A percentile compares a stretch with the other conserved stretches of the same genome.
Evolutionary conservation across 2,329 filamentous ascomycete genomes (phyloP).

Genomic region (Teratosphaeriaceae sp.): DNA sequence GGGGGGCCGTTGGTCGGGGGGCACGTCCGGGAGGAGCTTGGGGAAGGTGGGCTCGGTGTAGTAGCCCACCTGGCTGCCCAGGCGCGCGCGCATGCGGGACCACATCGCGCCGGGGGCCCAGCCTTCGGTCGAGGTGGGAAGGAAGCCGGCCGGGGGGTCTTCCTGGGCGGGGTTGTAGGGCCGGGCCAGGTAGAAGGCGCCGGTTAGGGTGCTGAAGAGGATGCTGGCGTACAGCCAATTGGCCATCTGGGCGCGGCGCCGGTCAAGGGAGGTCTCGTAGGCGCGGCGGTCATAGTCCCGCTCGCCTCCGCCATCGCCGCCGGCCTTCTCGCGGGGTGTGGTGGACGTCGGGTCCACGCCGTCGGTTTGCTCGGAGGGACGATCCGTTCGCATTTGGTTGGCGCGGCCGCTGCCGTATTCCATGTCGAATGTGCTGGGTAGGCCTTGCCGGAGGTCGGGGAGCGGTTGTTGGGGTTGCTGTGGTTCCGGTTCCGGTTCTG

Average conservation of each 20-base stretch:
- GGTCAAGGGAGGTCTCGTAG: slow-evolving; percentile 87
- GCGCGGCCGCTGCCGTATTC: slow-evolving; percentile 51
- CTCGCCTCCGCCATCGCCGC: slow-evolving; percentile 48
- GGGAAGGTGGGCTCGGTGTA: slow-evolving; percentile 95
- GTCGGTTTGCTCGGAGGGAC: slow-evolving; percentile 24
- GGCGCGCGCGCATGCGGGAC: slow-evolving; percentile 68
- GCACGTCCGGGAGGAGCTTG: slow-evolving; percentile 77
- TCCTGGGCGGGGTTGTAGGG: slow-evolving; percentile 76
- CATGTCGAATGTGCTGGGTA: slow-evolving; percentile 80
- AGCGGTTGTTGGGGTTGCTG: slow-evolving; percentile 51
- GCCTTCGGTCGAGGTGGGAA: slow-evolving; percentile 67
- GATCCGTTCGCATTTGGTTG: no score
- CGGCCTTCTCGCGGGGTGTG: slow-evolving; percentile 31
- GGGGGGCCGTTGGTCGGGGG: slow-evolving; percentile 73
- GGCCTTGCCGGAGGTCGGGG: slow-evolving; percentile 88
- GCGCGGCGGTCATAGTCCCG: slow-evolving; percentile 67
- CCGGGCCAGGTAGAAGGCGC: slow-evolving; percentile 70
- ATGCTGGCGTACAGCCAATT: slow-evolving; percentile 67
- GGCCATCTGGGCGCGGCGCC: slow-evolving; percentile 67
- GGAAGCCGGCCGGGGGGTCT: slow-evolving; percentile 48
- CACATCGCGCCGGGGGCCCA: slow-evolving; percentile 74
- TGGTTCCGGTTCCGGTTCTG: slow-evolving; percentile 12
- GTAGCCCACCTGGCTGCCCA: slow-evolving; percentile 72
- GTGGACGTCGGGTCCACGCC: slow-evolving; percentile 24
- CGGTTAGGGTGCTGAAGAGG: slow-evolving; percentile 49